Base-by-base conservation (phyloP, 495 filamentous ascomycete genomes). In the Neurospora tetrasperma region DNA sequence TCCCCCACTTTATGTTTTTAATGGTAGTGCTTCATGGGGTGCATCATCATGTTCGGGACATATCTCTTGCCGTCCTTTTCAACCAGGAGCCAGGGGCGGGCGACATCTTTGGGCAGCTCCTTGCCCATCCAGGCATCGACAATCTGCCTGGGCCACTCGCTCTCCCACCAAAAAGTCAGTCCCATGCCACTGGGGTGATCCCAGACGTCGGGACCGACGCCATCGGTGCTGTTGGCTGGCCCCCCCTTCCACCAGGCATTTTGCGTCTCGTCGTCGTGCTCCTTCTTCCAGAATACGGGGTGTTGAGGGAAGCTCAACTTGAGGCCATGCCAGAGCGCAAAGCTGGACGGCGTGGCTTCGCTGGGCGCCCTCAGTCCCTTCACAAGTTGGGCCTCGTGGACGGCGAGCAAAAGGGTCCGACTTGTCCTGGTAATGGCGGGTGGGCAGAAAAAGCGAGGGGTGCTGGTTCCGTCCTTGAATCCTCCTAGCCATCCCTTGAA, bases 241-340 rank as follows among this genome's bases (percentile, higher is more conserved):
- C 82, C 82, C 23, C 81, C 82, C 74, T 81, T 82, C 78, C 78
- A 81, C 78, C 82, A 79, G 35, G 70, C 71, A 5, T 74, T 40
- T 35, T 74, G 73, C 12, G 70, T 70, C 70, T 71, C 72, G 66
- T 48, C 70, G 62, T 82, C 75, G 39, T 76, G 71, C 40, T 42
- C 41, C 5, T 71, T 72, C 40, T 74, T 70, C 71, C 75, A 77
- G 74, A 76, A 83, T 1, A 80, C 74, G 18, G 82, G 82, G 31
- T 79, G 76, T 59, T 81, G 82, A 18, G 80, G 80, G 74, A 80
- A 81, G 69, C 76, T 77, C 42, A 83, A 69, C 77, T 83, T 83
- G 43, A 83, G 75, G 23, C 82, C 82, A 73, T 83, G 80, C 81
- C 81, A 83, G 8, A 83, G 74, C 14, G 82, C 82, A 44, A 82